Evolutionary conservation across 176 grass and related monocot species (phyloP), one percentile per base, ranked within the genome.

Genomic region (Cymbopogon citratus): DNA sequence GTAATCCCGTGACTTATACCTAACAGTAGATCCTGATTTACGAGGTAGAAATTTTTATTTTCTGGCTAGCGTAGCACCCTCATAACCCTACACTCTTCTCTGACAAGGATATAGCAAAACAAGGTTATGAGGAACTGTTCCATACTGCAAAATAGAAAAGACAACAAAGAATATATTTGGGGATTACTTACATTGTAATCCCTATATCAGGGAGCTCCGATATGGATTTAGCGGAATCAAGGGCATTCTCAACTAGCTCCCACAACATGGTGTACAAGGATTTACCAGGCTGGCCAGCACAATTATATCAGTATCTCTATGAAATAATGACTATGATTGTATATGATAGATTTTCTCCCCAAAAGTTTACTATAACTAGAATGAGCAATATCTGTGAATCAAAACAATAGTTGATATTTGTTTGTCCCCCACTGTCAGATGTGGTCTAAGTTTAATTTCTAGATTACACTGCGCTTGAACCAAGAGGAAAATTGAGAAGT

Each of bases 191-290:
- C 95, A 98, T 89, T 63, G 84, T 81, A 70, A 98, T 71, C 82
- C 92, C 95, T 84, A 98, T 82, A 23, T 83, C 80, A 31, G 92
- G 95, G 46, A 92, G 86, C 81, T 91, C 86, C 5, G 95, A 94
- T 66, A 94, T 92, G 49, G 95, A 98, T 84, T 98, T 92, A 0
- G 95, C 92, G 9, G 95, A 98, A 89, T 98, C 92, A 85, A 98
- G 95, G 75, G 95, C 84, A 81, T 98, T 98, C 78, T 98, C 95
- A 81, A 94, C 95, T 86, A 98, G 79, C 87, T 98, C 95, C 76
- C 92, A 76, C 74, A 98, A 79, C 3, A 90, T 98, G 0, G 95
- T 98, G 90, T 98, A 98, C n/a, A 98, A 31, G 27, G 95, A 98
- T 76, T 98, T 98, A 11, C 95, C 95, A 72, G 90, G 95, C 92